Evolutionary conservation across 1,284 basidiomycete species (phyloP).

Genomic region (Jaminaea rosea): DNA sequence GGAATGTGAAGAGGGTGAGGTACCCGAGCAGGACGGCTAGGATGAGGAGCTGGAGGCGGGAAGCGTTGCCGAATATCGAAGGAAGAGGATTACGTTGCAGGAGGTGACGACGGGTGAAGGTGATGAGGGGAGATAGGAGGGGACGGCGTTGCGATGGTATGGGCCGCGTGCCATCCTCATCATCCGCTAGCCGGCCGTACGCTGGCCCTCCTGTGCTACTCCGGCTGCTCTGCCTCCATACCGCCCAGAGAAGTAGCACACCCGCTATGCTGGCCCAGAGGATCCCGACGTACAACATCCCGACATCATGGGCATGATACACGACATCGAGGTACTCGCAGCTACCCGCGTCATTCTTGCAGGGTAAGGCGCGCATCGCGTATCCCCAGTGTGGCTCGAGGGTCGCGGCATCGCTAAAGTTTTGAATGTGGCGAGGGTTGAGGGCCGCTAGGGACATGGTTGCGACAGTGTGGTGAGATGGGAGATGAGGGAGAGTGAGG

Average conservation of each 20-base stretch:
- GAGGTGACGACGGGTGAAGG: slow-evolving; percentile 3
- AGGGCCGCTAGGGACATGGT: background rate
- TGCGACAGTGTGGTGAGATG: background rate
- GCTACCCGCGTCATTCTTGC: slow-evolving; percentile 13
- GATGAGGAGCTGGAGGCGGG: slow-evolving; percentile 11
- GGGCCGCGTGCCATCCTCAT: background rate
- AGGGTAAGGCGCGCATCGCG: slow-evolving; percentile 8
- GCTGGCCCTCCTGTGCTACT: background rate
- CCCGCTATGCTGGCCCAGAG: slow-evolving; percentile 9
- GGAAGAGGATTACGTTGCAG: background rate
- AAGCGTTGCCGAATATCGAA: slow-evolving; percentile 8
- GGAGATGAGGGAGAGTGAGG: background rate
- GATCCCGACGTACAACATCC: slow-evolving; percentile 15
- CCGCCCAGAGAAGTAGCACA: slow-evolving; percentile 4
- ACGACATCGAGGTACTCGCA: slow-evolving; percentile 16
- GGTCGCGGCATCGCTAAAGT: slow-evolving; percentile 3
- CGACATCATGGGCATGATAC: slow-evolving; percentile 11
- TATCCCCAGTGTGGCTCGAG: slow-evolving; percentile 15
- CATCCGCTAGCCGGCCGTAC: background rate
- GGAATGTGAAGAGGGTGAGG: slow-evolving; percentile 9
- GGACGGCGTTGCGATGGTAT: background rate
- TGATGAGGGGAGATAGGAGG: background rate
- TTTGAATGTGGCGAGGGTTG: slow-evolving; percentile 9
- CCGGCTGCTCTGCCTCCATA: background rate
- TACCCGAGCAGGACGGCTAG: slow-evolving; percentile 8